Conservation (phyloP, 441 rosid genomes). For the Eutrema salsugineum region DNA sequence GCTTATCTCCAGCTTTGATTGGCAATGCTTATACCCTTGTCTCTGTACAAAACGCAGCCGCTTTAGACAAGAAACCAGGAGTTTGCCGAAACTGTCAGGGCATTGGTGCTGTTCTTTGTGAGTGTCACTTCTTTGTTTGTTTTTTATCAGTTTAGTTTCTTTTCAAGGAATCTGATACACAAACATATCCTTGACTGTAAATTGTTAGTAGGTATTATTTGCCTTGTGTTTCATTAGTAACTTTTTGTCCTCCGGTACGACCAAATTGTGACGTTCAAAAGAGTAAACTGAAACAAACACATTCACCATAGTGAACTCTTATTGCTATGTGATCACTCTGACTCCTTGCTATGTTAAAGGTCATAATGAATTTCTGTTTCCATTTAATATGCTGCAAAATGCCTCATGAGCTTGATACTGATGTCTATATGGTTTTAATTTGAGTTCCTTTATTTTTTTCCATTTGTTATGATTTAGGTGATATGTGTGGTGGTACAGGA, state of each 20-base stretch:
- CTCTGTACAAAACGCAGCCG: slow-evolving; percentile 41
- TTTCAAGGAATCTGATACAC: neutral
- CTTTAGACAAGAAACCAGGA: slow-evolving; percentile 58
- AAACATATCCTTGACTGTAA: neutral
- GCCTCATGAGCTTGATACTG: neutral
- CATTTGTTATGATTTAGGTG: slow-evolving; percentile 54
- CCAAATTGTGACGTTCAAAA: neutral
- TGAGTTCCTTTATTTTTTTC: neutral
- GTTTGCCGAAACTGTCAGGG: slow-evolving; percentile 81
- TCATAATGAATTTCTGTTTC: neutral
- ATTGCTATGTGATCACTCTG: neutral
- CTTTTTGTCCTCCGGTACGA: neutral
- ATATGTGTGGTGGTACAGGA: slow-evolving; percentile 99
- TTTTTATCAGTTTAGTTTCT: neutral
- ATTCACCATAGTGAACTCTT: neutral
- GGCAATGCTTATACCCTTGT: slow-evolving; percentile 37
- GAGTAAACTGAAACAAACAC: neutral
- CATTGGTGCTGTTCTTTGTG: slow-evolving; percentile 81
- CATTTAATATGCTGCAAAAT: neutral
- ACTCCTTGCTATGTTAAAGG: neutral
- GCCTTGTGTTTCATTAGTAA: neutral
- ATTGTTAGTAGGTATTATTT: neutral
- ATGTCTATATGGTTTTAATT: neutral
- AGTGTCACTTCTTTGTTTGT: slow-evolving; percentile 29
- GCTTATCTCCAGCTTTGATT: slow-evolving; percentile 56